Evolutionary conservation across 1,284 basidiomycete genomes (phyloP).

Genomic region (Ganoderma meredithae): DNA sequence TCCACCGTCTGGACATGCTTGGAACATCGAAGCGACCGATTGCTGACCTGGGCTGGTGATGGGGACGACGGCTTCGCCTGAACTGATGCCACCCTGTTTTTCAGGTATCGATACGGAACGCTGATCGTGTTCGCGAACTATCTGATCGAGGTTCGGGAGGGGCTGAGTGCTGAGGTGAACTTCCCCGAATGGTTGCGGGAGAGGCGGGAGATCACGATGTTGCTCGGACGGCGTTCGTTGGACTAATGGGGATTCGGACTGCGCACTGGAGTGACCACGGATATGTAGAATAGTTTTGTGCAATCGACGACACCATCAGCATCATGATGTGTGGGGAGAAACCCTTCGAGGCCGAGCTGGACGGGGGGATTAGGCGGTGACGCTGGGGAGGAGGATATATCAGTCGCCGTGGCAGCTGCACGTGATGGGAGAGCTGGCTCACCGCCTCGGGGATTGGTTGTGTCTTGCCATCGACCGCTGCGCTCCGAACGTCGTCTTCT

Average conservation of each 20-base stretch:
- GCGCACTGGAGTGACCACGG: neutral
- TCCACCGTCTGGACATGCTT: neutral
- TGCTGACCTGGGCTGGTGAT: constrained; percentile 26
- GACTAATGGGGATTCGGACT: constrained; percentile 50
- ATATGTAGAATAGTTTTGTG: neutral
- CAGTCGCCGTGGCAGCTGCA: constrained; percentile 37
- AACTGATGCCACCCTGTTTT: constrained; percentile 3
- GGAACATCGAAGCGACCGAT: constrained; percentile 17
- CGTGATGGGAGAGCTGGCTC: constrained; percentile 35
- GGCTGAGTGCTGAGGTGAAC: constrained; percentile 51
- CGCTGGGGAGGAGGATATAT: constrained; percentile 23
- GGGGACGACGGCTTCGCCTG: neutral
- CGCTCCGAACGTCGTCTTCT: constrained; percentile 23
- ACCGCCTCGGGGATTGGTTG: constrained; percentile 28
- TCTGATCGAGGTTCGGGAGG: constrained; percentile 80
- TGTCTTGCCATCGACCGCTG: constrained; percentile 25
- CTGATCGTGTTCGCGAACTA: constrained; percentile 97
- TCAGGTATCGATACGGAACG: constrained; percentile 86
- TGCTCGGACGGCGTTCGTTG: constrained; percentile 77
- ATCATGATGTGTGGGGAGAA: constrained; percentile 25
- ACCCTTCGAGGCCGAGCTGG: constrained; percentile 15
- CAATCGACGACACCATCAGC: constrained; percentile 17
- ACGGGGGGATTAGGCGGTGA: constrained; percentile 13
- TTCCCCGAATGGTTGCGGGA: constrained; percentile 88
- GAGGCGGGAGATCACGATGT: constrained; percentile 84